Base-by-base conservation (phyloP, 306 rosid species). In the Alnus glutinosa region DNA sequence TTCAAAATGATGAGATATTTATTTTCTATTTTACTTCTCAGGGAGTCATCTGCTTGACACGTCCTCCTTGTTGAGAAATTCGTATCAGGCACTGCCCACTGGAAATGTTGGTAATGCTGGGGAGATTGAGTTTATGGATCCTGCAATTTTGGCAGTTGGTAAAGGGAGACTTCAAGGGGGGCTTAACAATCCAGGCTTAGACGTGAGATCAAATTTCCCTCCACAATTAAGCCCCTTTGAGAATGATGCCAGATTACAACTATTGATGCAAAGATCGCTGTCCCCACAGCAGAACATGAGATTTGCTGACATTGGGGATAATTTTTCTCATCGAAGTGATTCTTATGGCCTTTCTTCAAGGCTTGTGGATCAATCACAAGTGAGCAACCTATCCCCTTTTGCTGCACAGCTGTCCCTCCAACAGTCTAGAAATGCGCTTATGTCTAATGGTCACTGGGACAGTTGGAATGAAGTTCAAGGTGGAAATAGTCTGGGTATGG, bases 111-210 rank as follows among this genome's bases (percentile, higher is more conserved):
- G 83, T 80, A 82, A 83, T 82, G 68, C 86, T 15, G 89, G 85
- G 15, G 97, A 90, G 83, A 85, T 92, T 48, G 97, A 92, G 83
- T 94, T 91, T 77, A 89, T 89, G 88, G 98, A 92, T 89, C 97
- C 97, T 72, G 98, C 94, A 57, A 92, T 94, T 79, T 85, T 92
- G 91, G 98, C 94, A 50, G 97, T 92, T 73, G 97, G 97, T 81
- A 89, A 89, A 83, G 97, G 93, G 70, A 87, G 97, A 72, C 80
- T 83, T 82, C 97, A 92, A 75, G 92, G 95, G 54, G 86, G 89
- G 49, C 79, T 78, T 63, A 88, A 80, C 86, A 88, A 83, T 80
- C 89, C 87, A 5, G 80, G 83, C 67, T 76, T 86, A 66, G 97
- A 92, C 78, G 78, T 87, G 77, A 92, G 90, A 75, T 87, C 98